phyloP scores from a whole-genome alignment of 306 rosid genomes.

The Dalbergia cochinchinensis region DNA sequence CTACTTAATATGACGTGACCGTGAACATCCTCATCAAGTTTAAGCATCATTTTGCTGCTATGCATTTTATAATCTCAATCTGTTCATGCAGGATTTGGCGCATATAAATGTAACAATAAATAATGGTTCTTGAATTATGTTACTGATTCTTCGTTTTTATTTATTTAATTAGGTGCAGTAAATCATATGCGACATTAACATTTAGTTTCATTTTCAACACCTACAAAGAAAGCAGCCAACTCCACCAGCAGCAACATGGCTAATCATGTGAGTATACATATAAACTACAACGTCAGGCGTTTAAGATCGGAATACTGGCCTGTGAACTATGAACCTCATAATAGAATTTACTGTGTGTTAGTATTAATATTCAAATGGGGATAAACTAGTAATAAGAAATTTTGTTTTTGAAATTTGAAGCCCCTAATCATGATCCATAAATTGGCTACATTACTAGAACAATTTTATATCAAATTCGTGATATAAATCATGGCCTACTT shows the following conservation, averaged over 20 bases:
- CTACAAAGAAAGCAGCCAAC: too few relatives aligned
- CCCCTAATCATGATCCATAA: slow-evolving; percentile 22
- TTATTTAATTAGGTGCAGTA: too few relatives aligned
- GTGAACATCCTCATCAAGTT: background rate
- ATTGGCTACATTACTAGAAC: slow-evolving; percentile 18
- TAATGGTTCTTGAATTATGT: background rate
- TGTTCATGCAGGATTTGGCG: slow-evolving; percentile 5
- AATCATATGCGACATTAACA: too few relatives aligned
- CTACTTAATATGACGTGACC: background rate
- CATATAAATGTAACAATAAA: background rate
- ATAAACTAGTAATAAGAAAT: background rate
- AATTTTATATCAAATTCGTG: background rate
- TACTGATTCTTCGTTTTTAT: too few relatives aligned
- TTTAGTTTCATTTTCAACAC: too few relatives aligned
- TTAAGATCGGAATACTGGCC: too few relatives aligned
- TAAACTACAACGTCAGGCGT: too few relatives aligned
- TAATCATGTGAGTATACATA: too few relatives aligned
- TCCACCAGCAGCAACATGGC: too few relatives aligned
- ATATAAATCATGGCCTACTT: slow-evolving; percentile 28
- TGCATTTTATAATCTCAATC: background rate
- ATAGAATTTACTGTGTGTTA: background rate
- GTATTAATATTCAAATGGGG: background rate
- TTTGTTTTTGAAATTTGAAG: slow-evolving; percentile 4
- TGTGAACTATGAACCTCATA: too few relatives aligned
- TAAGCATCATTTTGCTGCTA: background rate